A percentile compares a stretch with the other conserved stretches of the same genome.
Evolutionary conservation across 2,329 filamentous ascomycete genomes (phyloP).

Genomic region (Colletotrichum australisinense): DNA sequence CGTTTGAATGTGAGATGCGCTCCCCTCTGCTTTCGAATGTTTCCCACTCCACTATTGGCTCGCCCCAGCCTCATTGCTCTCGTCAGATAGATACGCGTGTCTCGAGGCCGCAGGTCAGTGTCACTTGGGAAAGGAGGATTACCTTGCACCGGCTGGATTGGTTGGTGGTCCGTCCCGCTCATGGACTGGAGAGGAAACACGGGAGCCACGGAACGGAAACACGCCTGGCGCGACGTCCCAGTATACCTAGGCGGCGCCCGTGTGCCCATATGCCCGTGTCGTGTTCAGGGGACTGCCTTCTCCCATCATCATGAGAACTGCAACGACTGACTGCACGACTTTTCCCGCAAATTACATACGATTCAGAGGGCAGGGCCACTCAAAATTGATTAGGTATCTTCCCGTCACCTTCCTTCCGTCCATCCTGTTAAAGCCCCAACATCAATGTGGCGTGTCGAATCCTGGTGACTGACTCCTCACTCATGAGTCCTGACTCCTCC

Average conservation of each 20-base stretch:
- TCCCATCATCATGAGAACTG: no score
- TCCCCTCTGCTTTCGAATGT: no score
- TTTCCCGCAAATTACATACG: no score
- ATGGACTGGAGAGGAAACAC: constrained; percentile 12
- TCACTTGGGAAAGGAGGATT: not conserved
- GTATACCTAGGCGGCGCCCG: not conserved
- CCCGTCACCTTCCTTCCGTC: not conserved
- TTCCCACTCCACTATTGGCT: not conserved
- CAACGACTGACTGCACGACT: no score
- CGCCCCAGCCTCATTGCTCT: not conserved
- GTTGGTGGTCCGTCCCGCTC: not conserved
- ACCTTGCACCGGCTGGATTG: not conserved
- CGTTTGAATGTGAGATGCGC: no score
- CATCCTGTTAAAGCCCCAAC: not conserved
- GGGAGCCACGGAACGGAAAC: constrained; percentile 18
- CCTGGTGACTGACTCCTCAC: no score
- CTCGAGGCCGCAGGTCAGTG: not conserved
- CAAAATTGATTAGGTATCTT: not conserved
- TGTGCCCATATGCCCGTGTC: no score
- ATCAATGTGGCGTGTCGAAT: no score
- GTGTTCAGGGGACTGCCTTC: constrained; percentile 11
- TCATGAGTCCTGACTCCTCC: no score
- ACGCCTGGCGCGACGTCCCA: not conserved
- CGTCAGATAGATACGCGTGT: not conserved
- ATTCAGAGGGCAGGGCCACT: not conserved